Evolutionary conservation across 2,329 filamentous ascomycete species (phyloP).

Genomic region (Hortaea werneckii): DNA sequence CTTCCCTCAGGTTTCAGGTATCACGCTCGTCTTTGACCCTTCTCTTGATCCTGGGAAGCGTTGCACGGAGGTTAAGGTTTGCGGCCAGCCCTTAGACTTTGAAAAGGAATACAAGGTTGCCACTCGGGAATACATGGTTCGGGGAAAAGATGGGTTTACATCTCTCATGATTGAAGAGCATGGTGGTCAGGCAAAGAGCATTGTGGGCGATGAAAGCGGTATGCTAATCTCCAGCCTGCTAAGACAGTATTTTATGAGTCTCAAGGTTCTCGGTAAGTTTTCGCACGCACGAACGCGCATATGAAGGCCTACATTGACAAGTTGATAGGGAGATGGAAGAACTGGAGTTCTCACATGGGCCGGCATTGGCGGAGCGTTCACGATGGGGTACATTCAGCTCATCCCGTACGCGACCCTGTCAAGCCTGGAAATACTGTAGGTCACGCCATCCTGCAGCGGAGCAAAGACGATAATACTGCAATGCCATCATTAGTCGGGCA

Average conservation of each 20-base stretch:
- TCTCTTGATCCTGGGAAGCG: slow-evolving; percentile 50
- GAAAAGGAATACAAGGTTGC: slow-evolving; percentile 60
- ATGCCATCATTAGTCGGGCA: slow-evolving; percentile 12
- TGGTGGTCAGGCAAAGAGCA: slow-evolving; percentile 64
- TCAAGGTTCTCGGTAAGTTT: slow-evolving; percentile 63
- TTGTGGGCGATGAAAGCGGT: slow-evolving; percentile 79
- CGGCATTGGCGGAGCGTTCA: slow-evolving; percentile 60
- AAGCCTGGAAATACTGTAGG: slow-evolving; percentile 4
- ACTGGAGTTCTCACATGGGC: slow-evolving; percentile 53
- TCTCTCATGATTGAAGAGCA: slow-evolving; percentile 65
- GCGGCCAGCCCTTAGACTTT: slow-evolving; percentile 50
- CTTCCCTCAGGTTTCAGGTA: slow-evolving; percentile 81
- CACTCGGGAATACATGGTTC: slow-evolving; percentile 80
- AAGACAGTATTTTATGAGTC: slow-evolving; percentile 80
- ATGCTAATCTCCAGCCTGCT: slow-evolving; percentile 78
- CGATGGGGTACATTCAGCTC: slow-evolving; percentile 44
- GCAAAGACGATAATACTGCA: neutral
- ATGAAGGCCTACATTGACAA: neutral
- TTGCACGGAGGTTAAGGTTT: slow-evolving; percentile 53
- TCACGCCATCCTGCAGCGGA: neutral
- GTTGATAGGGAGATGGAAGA: slow-evolving; percentile 54
- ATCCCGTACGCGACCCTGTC: slow-evolving; percentile 28
- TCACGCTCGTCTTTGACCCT: slow-evolving; percentile 63
- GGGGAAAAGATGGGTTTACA: slow-evolving; percentile 67
- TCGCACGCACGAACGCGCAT: neutral